Evolutionary conservation across 2,329 filamentous ascomycete species (phyloP).

Genomic region (Amesomyces nigricolor): DNA sequence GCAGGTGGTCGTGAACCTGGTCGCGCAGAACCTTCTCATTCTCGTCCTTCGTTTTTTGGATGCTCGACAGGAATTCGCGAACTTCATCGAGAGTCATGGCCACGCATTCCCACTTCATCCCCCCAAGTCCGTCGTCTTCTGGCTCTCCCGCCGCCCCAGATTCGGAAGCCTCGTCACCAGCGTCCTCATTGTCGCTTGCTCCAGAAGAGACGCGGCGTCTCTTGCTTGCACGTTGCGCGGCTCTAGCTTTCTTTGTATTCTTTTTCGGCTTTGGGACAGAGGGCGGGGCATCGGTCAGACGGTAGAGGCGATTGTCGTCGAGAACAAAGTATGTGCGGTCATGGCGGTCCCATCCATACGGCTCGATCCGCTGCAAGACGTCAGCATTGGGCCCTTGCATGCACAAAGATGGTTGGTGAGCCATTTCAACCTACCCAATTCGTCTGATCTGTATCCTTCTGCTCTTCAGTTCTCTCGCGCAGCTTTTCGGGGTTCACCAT

Average conservation of each 20-base stretch:
- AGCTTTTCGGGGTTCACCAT: conserved; percentile 83
- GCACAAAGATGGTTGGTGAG: conserved; percentile 24
- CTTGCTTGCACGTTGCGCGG: conserved; percentile 63
- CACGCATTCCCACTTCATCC: conserved; percentile 84
- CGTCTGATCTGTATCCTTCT: conserved; percentile 73
- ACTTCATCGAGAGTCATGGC: conserved; percentile 79
- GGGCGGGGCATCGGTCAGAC: conserved; percentile 68
- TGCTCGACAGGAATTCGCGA: conserved; percentile 59
- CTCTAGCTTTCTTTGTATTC: conserved; percentile 61
- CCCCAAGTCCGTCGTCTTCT: conserved; percentile 62
- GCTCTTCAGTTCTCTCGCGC: conserved; percentile 77
- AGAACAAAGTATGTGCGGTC: conserved; percentile 85
- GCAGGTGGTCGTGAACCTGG: conserved; percentile 67
- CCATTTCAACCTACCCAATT: conserved; percentile 62
- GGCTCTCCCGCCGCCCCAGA: conserved; percentile 29
- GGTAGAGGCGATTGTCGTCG: conserved; percentile 90
- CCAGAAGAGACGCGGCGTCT: conserved; percentile 56
- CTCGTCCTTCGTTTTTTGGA: conserved; percentile 71
- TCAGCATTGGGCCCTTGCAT: background rate
- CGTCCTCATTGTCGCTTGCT: conserved; percentile 34
- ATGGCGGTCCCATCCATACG: conserved; percentile 81
- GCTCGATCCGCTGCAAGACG: conserved; percentile 60
- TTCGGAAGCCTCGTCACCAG: conserved; percentile 32
- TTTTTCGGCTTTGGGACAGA: conserved; percentile 56
- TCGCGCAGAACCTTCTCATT: conserved; percentile 77